Conservation (phyloP, 352 stramenopile genomes). For the Phytophthora pseudosyringae region DNA sequence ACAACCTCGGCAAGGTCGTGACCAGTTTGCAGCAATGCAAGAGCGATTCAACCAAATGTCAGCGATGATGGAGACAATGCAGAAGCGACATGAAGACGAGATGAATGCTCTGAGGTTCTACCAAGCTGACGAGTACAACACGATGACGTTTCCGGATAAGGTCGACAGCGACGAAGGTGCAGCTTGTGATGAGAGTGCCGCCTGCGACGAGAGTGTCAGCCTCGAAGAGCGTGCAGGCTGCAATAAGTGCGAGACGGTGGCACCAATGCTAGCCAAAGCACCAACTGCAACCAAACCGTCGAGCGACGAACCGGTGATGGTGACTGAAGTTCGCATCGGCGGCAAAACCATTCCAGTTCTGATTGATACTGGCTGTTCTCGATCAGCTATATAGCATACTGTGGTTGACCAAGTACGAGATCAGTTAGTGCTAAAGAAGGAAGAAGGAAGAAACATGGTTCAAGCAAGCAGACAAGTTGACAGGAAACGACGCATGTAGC, state of each 20-base stretch:
- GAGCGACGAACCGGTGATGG: too few species aligned
- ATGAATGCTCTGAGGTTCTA: conserved; percentile 7
- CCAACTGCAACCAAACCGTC: neutral
- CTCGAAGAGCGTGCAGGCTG: neutral
- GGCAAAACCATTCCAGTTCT: too few species aligned
- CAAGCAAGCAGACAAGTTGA: too few species aligned
- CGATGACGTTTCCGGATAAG: neutral
- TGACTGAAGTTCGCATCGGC: too few species aligned
- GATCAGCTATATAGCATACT: too few species aligned
- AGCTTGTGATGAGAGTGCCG: neutral
- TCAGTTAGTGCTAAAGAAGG: too few species aligned
- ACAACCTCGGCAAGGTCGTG: neutral
- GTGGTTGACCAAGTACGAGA: too few species aligned
- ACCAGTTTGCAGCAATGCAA: conserved; percentile 9
- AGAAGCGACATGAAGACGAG: conserved; percentile 5
- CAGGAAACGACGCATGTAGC: too few species aligned
- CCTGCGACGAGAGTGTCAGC: neutral
- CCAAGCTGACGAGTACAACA: neutral
- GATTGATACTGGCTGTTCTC: too few species aligned
- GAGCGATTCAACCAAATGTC: conserved; percentile 8
- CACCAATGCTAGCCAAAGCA: conserved; percentile 2
- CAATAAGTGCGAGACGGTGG: neutral
- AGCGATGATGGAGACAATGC: conserved; percentile 16
- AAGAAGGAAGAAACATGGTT: too few species aligned
- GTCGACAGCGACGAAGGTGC: neutral